Percentiles rank a stretch among this genome's conserved stretches.
phyloP scores from a whole-genome alignment of 495 filamentous ascomycete genomes.

The Trypethelium eluteriae region DNA sequence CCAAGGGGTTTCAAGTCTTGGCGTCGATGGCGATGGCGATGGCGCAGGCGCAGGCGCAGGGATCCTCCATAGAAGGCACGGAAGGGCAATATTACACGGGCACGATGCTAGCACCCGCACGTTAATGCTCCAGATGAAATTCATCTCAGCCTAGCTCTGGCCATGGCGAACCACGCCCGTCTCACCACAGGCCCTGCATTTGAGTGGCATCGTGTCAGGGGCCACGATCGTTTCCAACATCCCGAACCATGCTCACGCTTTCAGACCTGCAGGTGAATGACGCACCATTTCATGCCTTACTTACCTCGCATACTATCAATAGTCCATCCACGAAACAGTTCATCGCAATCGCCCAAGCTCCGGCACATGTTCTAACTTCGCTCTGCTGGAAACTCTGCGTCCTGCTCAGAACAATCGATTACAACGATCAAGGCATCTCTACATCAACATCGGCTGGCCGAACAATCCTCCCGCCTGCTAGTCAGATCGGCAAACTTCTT shows the following conservation, averaged over 20 bases:
- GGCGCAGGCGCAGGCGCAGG: constrained; percentile 1
- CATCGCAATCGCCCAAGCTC: neutral
- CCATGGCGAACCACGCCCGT: neutral
- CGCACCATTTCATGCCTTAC: constrained; percentile 6
- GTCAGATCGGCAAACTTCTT: constrained; percentile 9
- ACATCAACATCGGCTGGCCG: neutral
- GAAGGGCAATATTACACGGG: constrained; percentile 9
- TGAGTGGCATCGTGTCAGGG: neutral
- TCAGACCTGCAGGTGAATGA: neutral
- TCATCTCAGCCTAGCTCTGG: neutral
- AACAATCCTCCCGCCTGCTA: neutral
- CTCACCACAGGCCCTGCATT: neutral
- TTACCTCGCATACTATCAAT: neutral
- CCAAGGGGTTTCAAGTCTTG: constrained; percentile 4
- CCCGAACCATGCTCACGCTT: neutral
- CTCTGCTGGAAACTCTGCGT: too few species aligned
- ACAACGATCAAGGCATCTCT: neutral
- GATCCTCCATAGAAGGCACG: neutral
- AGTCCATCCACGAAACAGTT: neutral
- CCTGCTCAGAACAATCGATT: too few species aligned
- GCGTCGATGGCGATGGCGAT: neutral
- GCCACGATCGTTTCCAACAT: constrained; percentile 5
- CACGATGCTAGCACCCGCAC: neutral
- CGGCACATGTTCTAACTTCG: too few species aligned
- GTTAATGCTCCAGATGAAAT: neutral